phyloP scores from a whole-genome alignment of 495 filamentous ascomycete species.

The Lepraria neglecta region DNA sequence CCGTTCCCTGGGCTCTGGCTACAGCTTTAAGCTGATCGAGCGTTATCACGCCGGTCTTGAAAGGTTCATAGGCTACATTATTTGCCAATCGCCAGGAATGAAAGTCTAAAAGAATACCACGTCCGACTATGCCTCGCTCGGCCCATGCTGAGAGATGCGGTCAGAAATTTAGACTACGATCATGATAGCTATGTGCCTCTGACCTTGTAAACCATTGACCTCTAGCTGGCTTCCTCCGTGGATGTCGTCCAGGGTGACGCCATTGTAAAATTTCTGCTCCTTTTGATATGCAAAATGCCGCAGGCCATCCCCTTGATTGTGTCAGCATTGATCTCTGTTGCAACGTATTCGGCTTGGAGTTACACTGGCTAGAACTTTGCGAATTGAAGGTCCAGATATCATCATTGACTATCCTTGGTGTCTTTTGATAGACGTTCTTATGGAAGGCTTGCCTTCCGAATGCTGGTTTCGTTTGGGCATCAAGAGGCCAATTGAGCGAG shows the following conservation, averaged over 20 bases:
- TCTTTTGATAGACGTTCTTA: slow-evolving; percentile 37
- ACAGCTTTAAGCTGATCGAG: slow-evolving; percentile 42
- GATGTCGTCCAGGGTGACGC: slow-evolving; percentile 51
- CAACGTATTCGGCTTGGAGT: neutral
- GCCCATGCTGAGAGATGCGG: slow-evolving; percentile 34
- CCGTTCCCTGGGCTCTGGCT: slow-evolving; percentile 42
- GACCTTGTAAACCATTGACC: slow-evolving; percentile 49
- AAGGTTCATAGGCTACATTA: slow-evolving; percentile 34
- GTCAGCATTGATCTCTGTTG: slow-evolving; percentile 15
- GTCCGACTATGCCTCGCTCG: slow-evolving; percentile 47
- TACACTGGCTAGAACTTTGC: slow-evolving; percentile 49
- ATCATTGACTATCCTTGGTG: slow-evolving; percentile 44
- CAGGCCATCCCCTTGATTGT: slow-evolving; percentile 35
- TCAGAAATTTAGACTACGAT: neutral
- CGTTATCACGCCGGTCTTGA: slow-evolving; percentile 38
- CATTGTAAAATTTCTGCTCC: slow-evolving; percentile 54
- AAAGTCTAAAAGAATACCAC: slow-evolving; percentile 54
- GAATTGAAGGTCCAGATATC: slow-evolving; percentile 58
- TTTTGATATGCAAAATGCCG: slow-evolving; percentile 49
- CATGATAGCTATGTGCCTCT: slow-evolving; percentile 10
- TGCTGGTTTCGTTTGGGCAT: slow-evolving; percentile 33
- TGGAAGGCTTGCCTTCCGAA: slow-evolving; percentile 42
- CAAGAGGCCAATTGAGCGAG: slow-evolving; percentile 43
- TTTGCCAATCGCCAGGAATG: slow-evolving; percentile 45
- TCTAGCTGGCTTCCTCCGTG: slow-evolving; percentile 35